Conservation (phyloP, 352 stramenopile species). For the Phytopythium cucurbitacearum region DNA sequence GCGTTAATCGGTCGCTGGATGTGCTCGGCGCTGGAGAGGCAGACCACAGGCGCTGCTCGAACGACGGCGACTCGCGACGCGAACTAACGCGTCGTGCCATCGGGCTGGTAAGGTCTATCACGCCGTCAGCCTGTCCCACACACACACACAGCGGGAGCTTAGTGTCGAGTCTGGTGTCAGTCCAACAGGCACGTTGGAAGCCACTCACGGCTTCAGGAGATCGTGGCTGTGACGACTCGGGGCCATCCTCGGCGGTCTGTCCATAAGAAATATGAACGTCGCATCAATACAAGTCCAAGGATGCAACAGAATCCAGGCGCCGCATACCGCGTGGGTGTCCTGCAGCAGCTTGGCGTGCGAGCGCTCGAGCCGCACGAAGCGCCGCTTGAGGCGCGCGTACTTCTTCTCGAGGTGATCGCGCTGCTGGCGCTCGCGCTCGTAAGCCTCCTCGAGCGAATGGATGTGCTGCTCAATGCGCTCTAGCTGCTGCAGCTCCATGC, state of each 20-base stretch:
- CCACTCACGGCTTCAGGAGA: not conserved
- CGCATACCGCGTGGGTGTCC: slow-evolving; percentile 20
- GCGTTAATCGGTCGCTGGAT: not conserved
- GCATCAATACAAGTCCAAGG: not conserved
- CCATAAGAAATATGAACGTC: not conserved
- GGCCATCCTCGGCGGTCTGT: not conserved
- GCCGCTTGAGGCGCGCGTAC: slow-evolving; percentile 64
- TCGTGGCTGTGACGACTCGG: slow-evolving; percentile 6
- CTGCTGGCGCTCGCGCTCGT: slow-evolving; percentile 41
- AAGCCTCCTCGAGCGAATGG: slow-evolving; percentile 37
- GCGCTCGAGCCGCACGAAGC: slow-evolving; percentile 57
- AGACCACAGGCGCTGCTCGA: slow-evolving; percentile 7
- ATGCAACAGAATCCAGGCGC: not conserved
- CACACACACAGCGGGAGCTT: not conserved
- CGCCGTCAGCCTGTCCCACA: not conserved
- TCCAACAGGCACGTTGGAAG: slow-evolving; percentile 6
- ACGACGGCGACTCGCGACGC: slow-evolving; percentile 3
- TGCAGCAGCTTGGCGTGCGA: slow-evolving; percentile 37
- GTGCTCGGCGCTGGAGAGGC: not conserved
- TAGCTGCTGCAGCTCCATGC: slow-evolving; percentile 7
- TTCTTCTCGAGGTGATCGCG: slow-evolving; percentile 61
- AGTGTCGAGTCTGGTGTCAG: not conserved
- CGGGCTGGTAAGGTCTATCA: slow-evolving; percentile 68
- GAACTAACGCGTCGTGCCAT: not conserved
- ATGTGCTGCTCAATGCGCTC: slow-evolving; percentile 22